Percentiles rank a stretch among this genome's conserved stretches.
These are phyloP conservation scores for Tylopilus sp. DNA, from an alignment of 768 basidiomycete genomes.

Conservation along the genomic window DNA sequence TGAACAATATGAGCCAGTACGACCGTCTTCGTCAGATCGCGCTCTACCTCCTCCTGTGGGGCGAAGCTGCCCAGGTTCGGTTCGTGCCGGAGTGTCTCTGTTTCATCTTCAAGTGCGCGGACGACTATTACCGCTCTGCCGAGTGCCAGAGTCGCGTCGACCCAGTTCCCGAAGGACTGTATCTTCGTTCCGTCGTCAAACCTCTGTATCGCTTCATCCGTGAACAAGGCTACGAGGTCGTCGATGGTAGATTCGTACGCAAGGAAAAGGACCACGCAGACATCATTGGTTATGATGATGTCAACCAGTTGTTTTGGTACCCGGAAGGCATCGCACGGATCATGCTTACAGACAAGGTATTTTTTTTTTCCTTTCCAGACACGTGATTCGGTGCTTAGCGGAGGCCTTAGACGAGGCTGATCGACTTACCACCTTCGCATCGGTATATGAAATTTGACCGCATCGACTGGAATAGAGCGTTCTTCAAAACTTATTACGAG, in stretches of 20 bases:
- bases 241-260: conserved; percentile 92
- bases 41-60: conserved; percentile 94
- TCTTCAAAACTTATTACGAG: conserved; percentile 99
- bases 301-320: conserved; percentile 99
- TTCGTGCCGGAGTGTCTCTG: conserved; percentile 96
- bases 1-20: conserved; percentile 99
- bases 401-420: conserved; percentile 67
- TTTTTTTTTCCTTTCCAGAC: conserved; percentile 3
- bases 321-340: conserved; percentile 97
- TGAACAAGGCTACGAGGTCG: conserved; percentile 96
- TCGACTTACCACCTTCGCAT: conserved; percentile 87
- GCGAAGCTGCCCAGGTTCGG: conserved; percentile 95
- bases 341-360: conserved; percentile 81
- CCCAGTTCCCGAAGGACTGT: conserved; percentile 93
- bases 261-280: conserved; percentile 89
- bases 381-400: background rate
- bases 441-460: conserved; percentile 97
- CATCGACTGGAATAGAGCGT: conserved; percentile 93
- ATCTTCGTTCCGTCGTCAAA: conserved; percentile 85
- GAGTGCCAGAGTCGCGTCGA: conserved; percentile 94
- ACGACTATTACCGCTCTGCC: conserved; percentile 98
- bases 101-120: conserved; percentile 99
- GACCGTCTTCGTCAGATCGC: conserved; percentile 96
- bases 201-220: conserved; percentile 95
- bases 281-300: conserved; percentile 98